Evolutionary conservation across 2,329 filamentous ascomycete species (phyloP), one percentile per base, ranked within the genome.

Genomic region (Anisogramma anomala): DNA sequence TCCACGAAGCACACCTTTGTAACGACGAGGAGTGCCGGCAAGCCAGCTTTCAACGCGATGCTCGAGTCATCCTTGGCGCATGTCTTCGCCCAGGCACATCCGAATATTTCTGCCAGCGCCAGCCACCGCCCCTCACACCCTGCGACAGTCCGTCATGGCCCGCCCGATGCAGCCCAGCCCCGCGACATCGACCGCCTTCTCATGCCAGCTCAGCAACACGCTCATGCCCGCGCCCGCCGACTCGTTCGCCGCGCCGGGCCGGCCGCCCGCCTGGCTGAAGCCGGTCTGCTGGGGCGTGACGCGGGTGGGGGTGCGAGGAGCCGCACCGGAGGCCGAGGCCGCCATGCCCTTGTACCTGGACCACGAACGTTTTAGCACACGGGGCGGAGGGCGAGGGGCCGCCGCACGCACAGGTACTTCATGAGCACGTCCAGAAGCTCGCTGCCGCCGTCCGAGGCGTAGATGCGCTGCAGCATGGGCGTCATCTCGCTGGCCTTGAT

Each of bases 401-500:
- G 5, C 22, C 19, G 30, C 23, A 70, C 82, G 56, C 76, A 95
- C 79, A 95, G 70, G 65, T 95, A 98, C 69, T 98, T 98, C 84
- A 94, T 94, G 60, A 98, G 67, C 38, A 89, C 86, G 61, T 98
- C 91, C 51, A 94, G 67, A 47, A 84, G 73, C 64, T 96, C 91
- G 47, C 77, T 77, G 20, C 91, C 91, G 47, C 84, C 84, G 37
- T 83, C 77, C 9, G 80, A 78, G 45, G 68, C 69, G 65, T 91
- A 87, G 55, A 96, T 82, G 43, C 79, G 76, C 63, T 81, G 78
- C 51, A 98, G 69, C 55, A 96, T 78, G 11, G 85, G 83, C 49
- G 80, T 86, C 84, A 96, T 96, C 53, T 98, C 91, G 53, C 84
- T 84, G 57, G 91, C 87, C 60, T 94, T 88, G 65, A 96, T 96